A percentile compares a stretch with the other conserved stretches of the same genome.
phyloP scores from a whole-genome alignment of 2,329 filamentous ascomycete species.

The Basipetospora chlamydospora region DNA sequence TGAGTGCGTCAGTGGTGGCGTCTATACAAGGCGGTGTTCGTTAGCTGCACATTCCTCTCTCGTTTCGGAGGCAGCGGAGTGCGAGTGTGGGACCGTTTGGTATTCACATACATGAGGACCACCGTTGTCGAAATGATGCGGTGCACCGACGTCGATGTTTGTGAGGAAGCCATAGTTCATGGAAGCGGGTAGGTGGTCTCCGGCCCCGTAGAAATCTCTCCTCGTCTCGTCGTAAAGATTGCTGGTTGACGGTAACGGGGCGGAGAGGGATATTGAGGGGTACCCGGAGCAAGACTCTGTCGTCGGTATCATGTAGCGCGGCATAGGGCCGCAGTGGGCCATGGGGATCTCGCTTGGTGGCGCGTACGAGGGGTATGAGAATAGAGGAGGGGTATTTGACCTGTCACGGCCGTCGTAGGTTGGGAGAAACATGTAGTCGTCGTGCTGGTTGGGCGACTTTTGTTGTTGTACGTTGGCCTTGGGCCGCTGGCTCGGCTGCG shows the following conservation, averaged over 20 bases:
- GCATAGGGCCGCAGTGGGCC: conserved; percentile 39
- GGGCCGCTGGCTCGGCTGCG: conserved; percentile 12
- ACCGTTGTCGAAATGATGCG: conserved; percentile 50
- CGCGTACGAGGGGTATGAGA: conserved; percentile 52
- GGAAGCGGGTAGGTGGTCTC: conserved; percentile 48
- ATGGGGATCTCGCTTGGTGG: conserved; percentile 51
- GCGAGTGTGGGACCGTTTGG: too few relatives aligned
- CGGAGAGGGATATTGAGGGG: too few relatives aligned
- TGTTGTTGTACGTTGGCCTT: conserved; percentile 20
- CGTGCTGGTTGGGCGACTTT: conserved; percentile 16
- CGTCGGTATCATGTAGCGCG: conserved; percentile 36
- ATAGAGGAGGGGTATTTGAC: conserved; percentile 57
- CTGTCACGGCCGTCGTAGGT: conserved; percentile 45
- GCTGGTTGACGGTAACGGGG: too few relatives aligned
- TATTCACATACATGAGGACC: conserved; percentile 68
- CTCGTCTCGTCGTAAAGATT: conserved; percentile 55
- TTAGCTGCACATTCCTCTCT: too few relatives aligned
- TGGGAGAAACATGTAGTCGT: conserved; percentile 4
- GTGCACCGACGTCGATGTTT: conserved; percentile 46
- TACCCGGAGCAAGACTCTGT: conserved; percentile 42
- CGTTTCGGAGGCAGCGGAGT: too few relatives aligned
- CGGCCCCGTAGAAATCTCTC: conserved; percentile 43
- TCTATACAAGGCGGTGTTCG: too few relatives aligned
- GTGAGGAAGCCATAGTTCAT: conserved; percentile 53
- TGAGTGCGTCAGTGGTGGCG: conserved; percentile 61